A percentile compares a stretch with the other conserved stretches of the same genome.
Conservation (phyloP, 2,329 filamentous ascomycete species). For the Cladosporium sphaerospermum region DNA sequence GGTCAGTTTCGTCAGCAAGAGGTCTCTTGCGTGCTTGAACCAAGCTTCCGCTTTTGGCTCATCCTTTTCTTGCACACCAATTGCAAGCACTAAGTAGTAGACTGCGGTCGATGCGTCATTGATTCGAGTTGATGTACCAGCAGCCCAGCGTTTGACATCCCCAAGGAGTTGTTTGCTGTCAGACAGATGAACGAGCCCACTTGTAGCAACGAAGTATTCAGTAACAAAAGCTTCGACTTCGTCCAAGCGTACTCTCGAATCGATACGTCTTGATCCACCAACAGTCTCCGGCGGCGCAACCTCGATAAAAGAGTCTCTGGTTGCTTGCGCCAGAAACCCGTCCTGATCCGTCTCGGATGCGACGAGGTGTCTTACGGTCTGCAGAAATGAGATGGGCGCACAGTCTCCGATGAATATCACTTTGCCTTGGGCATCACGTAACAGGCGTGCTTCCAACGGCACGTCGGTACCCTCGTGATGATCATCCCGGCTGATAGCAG, state of each 20-base stretch:
- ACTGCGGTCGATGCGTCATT: slow-evolving; percentile 42
- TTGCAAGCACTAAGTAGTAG: slow-evolving; percentile 47
- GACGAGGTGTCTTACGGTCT: slow-evolving; percentile 47
- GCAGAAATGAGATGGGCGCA: slow-evolving; percentile 47
- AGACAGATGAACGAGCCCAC: slow-evolving; percentile 45
- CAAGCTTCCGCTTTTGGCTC: slow-evolving; percentile 41
- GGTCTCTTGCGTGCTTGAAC: slow-evolving; percentile 41
- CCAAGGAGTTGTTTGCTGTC: slow-evolving; percentile 31
- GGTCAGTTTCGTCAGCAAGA: slow-evolving; percentile 41
- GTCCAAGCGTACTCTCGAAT: slow-evolving; percentile 28
- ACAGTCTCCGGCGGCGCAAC: slow-evolving; percentile 13
- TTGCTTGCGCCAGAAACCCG: slow-evolving; percentile 17
- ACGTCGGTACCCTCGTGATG: slow-evolving; percentile 37
- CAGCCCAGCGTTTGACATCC: slow-evolving; percentile 26
- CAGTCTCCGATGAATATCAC: slow-evolving; percentile 51
- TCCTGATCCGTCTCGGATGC: slow-evolving; percentile 39
- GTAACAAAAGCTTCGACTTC: slow-evolving; percentile 38
- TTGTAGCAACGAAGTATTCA: slow-evolving; percentile 42
- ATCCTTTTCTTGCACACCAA: slow-evolving; percentile 41
- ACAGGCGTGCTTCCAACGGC: slow-evolving; percentile 40
- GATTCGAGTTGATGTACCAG: slow-evolving; percentile 6
- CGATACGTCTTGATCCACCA: slow-evolving; percentile 24
- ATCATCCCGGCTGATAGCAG: slow-evolving; percentile 16
- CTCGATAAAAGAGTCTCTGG: slow-evolving; percentile 21
- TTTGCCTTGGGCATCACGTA: slow-evolving; percentile 48